Evolutionary conservation across 176 grass and related monocot genomes (phyloP).

Genomic region (Elymus sibiricus): DNA sequence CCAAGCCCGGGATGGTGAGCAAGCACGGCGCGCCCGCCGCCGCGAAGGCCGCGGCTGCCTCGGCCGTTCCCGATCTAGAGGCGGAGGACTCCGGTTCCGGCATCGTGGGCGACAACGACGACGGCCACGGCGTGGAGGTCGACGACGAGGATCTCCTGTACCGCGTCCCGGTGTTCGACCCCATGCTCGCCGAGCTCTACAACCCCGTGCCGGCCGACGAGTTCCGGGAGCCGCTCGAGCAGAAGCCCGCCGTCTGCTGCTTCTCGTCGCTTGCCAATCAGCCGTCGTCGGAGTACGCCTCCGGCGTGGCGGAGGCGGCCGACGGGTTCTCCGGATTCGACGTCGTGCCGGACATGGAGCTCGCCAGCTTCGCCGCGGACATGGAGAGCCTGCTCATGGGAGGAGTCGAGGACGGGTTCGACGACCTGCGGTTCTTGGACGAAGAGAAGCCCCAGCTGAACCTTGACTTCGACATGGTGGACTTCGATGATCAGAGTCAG

Average conservation of each 20-base stretch:
- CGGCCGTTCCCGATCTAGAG: constrained; percentile 62
- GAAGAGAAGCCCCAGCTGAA: constrained; percentile 41
- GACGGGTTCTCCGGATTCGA: constrained; percentile 44
- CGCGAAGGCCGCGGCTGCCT: not conserved
- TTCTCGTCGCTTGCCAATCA: not conserved
- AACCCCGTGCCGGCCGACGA: constrained; percentile 34
- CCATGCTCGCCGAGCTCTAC: constrained; percentile 69
- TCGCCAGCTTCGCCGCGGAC: constrained; percentile 76
- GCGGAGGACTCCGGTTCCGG: constrained; percentile 29
- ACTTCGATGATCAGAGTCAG: not conserved
- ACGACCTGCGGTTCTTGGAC: constrained; percentile 44
- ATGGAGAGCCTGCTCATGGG: constrained; percentile 85
- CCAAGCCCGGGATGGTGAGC: constrained; percentile 35
- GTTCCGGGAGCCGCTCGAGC: constrained; percentile 4
- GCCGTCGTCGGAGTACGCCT: constrained; percentile 19
- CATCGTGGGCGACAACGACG: constrained; percentile 16
- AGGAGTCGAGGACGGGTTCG: constrained; percentile 49
- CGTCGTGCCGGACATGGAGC: constrained; percentile 69
- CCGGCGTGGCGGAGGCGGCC: not conserved
- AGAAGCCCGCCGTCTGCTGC: constrained; percentile 24
- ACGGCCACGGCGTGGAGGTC: not conserved
- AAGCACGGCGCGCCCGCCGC: constrained; percentile 14
- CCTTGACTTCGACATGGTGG: constrained; percentile 20
- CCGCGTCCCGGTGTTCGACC: constrained; percentile 69
- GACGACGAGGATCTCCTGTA: constrained; percentile 67